Conservation (phyloP, 2,329 filamentous ascomycete genomes). For the Rhynchosporium secalis region DNA sequence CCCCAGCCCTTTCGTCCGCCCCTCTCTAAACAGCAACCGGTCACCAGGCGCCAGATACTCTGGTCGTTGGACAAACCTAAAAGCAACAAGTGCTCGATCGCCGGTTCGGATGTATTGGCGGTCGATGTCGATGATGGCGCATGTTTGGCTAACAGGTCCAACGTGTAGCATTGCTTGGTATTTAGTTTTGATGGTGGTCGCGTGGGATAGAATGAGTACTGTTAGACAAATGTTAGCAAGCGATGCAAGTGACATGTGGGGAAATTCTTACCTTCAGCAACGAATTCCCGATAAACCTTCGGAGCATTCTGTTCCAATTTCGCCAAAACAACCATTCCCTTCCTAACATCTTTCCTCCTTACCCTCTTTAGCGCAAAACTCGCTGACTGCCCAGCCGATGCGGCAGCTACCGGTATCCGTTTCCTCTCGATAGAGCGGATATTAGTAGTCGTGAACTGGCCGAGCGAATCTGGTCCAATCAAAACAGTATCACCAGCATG, state of each 20-base stretch:
- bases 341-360: conserved; percentile 86
- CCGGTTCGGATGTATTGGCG: conserved; percentile 93
- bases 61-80: conserved; percentile 89
- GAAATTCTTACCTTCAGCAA: conserved; percentile 65
- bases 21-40: conserved; percentile 88
- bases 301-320: conserved; percentile 71
- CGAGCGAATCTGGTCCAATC: conserved; percentile 86
- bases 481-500: conserved; percentile 89
- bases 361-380: conserved; percentile 89
- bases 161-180: conserved; percentile 99
- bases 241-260: conserved; percentile 9
- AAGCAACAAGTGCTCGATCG: conserved; percentile 90
- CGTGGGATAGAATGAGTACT: conserved; percentile 93
- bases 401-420: conserved; percentile 82
- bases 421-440: conserved; percentile 95
- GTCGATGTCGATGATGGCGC: conserved; percentile 95
- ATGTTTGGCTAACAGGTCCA: conserved; percentile 91
- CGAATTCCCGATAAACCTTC: conserved; percentile 74
- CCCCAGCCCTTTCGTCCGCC: conserved; percentile 89
- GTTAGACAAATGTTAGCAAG: not conserved
- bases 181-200: conserved; percentile 93
- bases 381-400: conserved; percentile 87
- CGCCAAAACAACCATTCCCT: conserved; percentile 95
- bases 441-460: conserved; percentile 82
- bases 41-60: conserved; percentile 91